A percentile compares a stretch with the other conserved stretches of the same genome.
phyloP scores from a whole-genome alignment of 805 yeast species.

The Candida xiaguanensis region DNA sequence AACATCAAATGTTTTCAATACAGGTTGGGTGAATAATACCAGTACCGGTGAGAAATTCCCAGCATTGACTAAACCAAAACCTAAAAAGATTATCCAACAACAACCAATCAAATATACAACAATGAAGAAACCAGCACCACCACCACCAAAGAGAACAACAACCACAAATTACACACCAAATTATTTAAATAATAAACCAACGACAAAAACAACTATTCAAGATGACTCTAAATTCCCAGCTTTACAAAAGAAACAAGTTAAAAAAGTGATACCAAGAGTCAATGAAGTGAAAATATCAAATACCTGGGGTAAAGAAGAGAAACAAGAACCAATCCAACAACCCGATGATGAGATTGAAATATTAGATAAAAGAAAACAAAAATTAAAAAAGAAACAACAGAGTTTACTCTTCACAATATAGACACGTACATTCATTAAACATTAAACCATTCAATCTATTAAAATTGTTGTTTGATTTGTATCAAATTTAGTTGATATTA shows the following conservation, averaged over 20 bases:
- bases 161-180: slow-evolving; percentile 26
- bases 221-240: slow-evolving; percentile 45
- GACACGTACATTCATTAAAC: background rate
- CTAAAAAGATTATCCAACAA: slow-evolving; percentile 13
- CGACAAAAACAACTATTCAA: slow-evolving; percentile 11
- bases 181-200: slow-evolving; percentile 24
- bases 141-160: slow-evolving; percentile 12
- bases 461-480: background rate
- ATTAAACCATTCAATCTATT: background rate
- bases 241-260: slow-evolving; percentile 36
- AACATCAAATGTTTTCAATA: slow-evolving; percentile 9
- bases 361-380: slow-evolving; percentile 14
- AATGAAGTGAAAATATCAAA: slow-evolving; percentile 37
- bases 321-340: no score
- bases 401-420: slow-evolving; percentile 9
- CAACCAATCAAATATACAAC: slow-evolving; percentile 35
- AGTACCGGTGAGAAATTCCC: slow-evolving; percentile 29
- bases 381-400: slow-evolving; percentile 18
- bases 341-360: slow-evolving; percentile 8
- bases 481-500: background rate
- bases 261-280: slow-evolving; percentile 52
- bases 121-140: slow-evolving; percentile 18
- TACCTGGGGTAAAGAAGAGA: slow-evolving; percentile 26
- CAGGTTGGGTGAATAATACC: slow-evolving; percentile 10
- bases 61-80: slow-evolving; percentile 26